Base-by-base conservation (phyloP, 306 rosid species). In the Cucurbita maxima region DNA sequence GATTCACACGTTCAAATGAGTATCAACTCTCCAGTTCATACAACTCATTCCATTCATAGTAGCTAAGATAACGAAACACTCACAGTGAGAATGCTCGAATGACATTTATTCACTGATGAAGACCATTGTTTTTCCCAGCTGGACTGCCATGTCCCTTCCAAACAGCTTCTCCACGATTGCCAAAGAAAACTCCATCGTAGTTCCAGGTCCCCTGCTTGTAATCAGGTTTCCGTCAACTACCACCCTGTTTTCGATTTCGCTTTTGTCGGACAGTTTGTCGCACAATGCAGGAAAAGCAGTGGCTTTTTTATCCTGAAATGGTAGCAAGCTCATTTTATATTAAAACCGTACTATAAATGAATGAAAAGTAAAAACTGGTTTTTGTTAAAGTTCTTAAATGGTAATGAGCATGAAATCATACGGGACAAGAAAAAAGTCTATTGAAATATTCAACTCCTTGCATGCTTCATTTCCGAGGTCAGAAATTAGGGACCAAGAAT, bases 191-290 rank as follows among this genome's bases (percentile, higher is more conserved):
- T 89, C 97, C 13, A 92, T 82, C 55, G 92, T 30, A 30, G 97
- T 92, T 64, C 96, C 97, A 0, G 97, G 97, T 44, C 96, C 96
- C 71, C 95, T 81, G 84, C 97, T 92, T 34, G 97, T 92, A 69
- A 92, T 81, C 81, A 89, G 92, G 79, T 88, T 89, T 50, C 92
- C 95, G 71, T 92, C 96, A 22, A 92, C 84, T 52, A 92, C 84
- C 68, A 92, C 96, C 81, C 97, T 75, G 88, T 86, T 89, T 66
- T 89, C 95, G 14, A 58, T 79, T 79, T 82, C 94, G 64, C 94
- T 86, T 77, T 81, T 86, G 81, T 92, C 97, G 5, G 90, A 87
- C 58, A 92, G 84, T 87, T 88, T 92, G 72, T 58, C 75, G 63
- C 86, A 75, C 82, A 89, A 0, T 52, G 90, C 86, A 25, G 97